Evolutionary conservation across 1,139 yeast genomes (phyloP), one percentile per base, ranked within the genome.

Genomic region (Geotrichum europaeum): DNA sequence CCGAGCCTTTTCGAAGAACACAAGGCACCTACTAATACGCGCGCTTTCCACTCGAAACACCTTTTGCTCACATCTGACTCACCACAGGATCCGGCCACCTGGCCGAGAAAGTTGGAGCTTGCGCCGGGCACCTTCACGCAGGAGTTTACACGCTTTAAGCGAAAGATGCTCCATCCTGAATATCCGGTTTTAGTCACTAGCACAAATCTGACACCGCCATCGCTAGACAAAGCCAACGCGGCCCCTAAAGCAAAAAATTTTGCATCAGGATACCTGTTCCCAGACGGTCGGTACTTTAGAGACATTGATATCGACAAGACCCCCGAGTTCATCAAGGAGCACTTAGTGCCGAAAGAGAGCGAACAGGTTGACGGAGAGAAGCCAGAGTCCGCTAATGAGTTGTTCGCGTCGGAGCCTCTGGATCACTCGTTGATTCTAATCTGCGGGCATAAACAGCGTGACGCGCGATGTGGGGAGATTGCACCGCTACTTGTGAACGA

Each of bases 361-460:
- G 40, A 25, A 7, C 32, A 18, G 15, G 22, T 24, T 18, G 24
- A 6, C 18, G n/a, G 28, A 12, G 20, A 45, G 20, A 5, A 36
- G 3, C 6, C 32, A 47, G 36, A 32, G n/a, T 24, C 22, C 6
- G 5, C 18, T n/a, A 47, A 34, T 9, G 30, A 13, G 3, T 12
- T 36, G 24, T 60, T 57, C 34, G 13, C 30, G 34, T 50, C 58
- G 13, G 25, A 24, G 43, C 36, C 60, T 36, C 30, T 65, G 49
- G 56, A 62, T 13, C 64, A 66, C 12, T 63, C 65, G 5, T 56
- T 71, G 53, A 75, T 84, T 0, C 71, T 86, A 28, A 80, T 85
- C 1, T 87, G 95, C 71, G 92, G 90, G 0, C 95, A 87, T 67
- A 69, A 77, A 0, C 72, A 78, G 54, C 72, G 94, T 62, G 95